Percentiles rank a stretch among this genome's conserved stretches.
phyloP scores from a whole-genome alignment of 176 grass and related monocot species.

The Raddia distichophylla region DNA sequence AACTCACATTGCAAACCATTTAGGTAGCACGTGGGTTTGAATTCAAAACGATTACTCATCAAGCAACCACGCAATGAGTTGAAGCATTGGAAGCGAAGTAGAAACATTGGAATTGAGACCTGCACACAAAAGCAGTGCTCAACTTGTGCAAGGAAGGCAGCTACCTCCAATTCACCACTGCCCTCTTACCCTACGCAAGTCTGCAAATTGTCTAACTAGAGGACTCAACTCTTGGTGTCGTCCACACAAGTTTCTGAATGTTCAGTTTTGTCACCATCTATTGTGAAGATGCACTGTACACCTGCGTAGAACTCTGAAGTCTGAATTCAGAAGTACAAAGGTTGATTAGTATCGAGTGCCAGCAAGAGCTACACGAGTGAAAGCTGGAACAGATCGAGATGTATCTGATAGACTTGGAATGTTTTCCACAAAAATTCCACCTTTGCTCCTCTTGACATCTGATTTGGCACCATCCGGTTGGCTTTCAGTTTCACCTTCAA shows the following conservation, averaged over 20 bases:
- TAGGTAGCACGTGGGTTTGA: not conserved
- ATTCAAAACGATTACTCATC: not conserved
- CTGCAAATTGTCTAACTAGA: not conserved
- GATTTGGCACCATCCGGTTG: not conserved
- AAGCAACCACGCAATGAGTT: not conserved
- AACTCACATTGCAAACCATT: not conserved
- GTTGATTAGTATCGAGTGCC: not conserved
- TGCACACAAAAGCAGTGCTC: not conserved
- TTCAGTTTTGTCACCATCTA: not conserved
- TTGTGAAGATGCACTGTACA: not conserved
- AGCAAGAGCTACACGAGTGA: not conserved
- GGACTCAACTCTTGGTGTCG: not conserved
- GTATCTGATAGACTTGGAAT: not conserved
- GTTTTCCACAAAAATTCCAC: not conserved
- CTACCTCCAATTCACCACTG: not conserved
- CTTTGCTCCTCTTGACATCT: not conserved
- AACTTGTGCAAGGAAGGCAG: constrained; percentile 4
- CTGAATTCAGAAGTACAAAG: not conserved
- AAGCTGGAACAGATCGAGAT: not conserved
- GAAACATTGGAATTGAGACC: not conserved
- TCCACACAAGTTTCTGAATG: constrained; percentile 34
- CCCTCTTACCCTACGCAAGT: not conserved
- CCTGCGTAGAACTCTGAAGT: not conserved
- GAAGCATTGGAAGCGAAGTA: not conserved
- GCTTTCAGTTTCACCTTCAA: not conserved